Percentiles rank a stretch among this genome's conserved stretches.
These are phyloP conservation scores for Cladosporium velox DNA, from an alignment of 2,329 filamentous ascomycete species.

Conservation along the genomic window DNA sequence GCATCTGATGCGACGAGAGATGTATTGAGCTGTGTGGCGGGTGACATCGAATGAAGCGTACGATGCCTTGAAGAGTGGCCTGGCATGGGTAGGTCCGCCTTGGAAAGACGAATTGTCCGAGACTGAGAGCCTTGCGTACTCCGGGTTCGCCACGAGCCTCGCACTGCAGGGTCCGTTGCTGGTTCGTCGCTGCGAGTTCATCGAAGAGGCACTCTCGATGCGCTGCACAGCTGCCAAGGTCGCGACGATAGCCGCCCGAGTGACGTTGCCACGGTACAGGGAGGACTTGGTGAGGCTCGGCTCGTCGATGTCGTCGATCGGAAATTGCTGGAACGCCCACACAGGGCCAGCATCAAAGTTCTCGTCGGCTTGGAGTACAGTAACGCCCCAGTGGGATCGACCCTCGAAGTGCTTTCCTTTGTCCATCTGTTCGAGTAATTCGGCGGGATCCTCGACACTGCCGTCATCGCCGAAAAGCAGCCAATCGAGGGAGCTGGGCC, in stretches of 20 bases:
- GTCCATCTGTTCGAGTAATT: slow-evolving; percentile 35
- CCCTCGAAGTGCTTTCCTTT: slow-evolving; percentile 34
- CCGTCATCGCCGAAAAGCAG: slow-evolving; percentile 48
- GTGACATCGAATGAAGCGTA: slow-evolving; percentile 43
- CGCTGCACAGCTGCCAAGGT: slow-evolving; percentile 42
- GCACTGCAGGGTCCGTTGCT: slow-evolving; percentile 25
- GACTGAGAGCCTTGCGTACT: slow-evolving; percentile 38
- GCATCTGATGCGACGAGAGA: slow-evolving; percentile 47
- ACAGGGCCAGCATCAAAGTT: slow-evolving; percentile 48
- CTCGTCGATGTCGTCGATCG: slow-evolving; percentile 45
- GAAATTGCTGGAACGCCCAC: slow-evolving; percentile 49
- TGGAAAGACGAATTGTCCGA: slow-evolving; percentile 41
- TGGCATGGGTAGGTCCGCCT: slow-evolving; percentile 41
- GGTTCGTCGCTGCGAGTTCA: neutral
- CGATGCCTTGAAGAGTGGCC: slow-evolving; percentile 44
- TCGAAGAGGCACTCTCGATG: slow-evolving; percentile 29
- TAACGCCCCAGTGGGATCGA: slow-evolving; percentile 46
- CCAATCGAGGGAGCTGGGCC: slow-evolving; percentile 48
- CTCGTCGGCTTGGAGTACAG: slow-evolving; percentile 44
- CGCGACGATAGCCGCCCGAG: slow-evolving; percentile 42
- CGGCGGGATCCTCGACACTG: slow-evolving; percentile 35
- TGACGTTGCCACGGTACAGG: slow-evolving; percentile 45
- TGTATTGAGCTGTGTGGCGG: slow-evolving; percentile 40
- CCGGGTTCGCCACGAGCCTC: slow-evolving; percentile 30
- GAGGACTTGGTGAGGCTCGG: slow-evolving; percentile 44